Conservation (phyloP, 768 basidiomycete genomes). For the Multifurca ochricompacta region DNA sequence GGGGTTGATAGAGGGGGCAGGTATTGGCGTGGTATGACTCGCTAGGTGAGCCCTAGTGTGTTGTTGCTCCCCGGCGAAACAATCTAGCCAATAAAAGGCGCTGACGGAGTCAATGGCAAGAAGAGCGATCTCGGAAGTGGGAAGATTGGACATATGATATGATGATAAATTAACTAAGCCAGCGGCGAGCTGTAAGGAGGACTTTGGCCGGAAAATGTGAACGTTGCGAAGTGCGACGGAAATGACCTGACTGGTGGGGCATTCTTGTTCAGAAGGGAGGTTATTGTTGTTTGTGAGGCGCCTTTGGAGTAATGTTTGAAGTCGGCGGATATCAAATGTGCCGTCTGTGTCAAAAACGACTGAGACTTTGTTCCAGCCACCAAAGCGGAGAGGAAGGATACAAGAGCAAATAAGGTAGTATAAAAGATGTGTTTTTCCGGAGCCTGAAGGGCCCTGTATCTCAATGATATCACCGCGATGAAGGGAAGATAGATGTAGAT, state of each 20-base stretch:
- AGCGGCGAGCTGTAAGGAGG: slow-evolving; percentile 60
- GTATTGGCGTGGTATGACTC: slow-evolving; percentile 13
- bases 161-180: slow-evolving; percentile 51
- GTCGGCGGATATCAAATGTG: slow-evolving; percentile 50
- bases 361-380: slow-evolving; percentile 58
- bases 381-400: slow-evolving; percentile 41
- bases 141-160: slow-evolving; percentile 43
- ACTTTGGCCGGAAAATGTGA: slow-evolving; percentile 62
- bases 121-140: slow-evolving; percentile 50
- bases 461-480: slow-evolving; percentile 60
- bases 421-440: slow-evolving; percentile 75
- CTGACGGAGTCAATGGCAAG: slow-evolving; percentile 72
- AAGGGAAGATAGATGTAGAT: slow-evolving; percentile 27
- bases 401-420: slow-evolving; percentile 55
- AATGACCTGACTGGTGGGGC: slow-evolving; percentile 25
- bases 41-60: slow-evolving; percentile 25
- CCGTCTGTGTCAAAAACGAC: slow-evolving; percentile 65
- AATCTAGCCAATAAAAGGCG: slow-evolving; percentile 72
- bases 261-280: slow-evolving; percentile 17
- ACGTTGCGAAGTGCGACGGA: slow-evolving; percentile 42
- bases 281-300: slow-evolving; percentile 35
- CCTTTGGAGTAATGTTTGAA: slow-evolving; percentile 43
- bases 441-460: slow-evolving; percentile 64
- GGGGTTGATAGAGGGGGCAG: slow-evolving; percentile 29
- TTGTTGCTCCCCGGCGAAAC: slow-evolving; percentile 49